Percentiles rank a stretch among this genome's conserved stretches.
Evolutionary conservation across 1,284 basidiomycete genomes (phyloP).

Genomic region (Cutaneotrichosporon sp.): DNA sequence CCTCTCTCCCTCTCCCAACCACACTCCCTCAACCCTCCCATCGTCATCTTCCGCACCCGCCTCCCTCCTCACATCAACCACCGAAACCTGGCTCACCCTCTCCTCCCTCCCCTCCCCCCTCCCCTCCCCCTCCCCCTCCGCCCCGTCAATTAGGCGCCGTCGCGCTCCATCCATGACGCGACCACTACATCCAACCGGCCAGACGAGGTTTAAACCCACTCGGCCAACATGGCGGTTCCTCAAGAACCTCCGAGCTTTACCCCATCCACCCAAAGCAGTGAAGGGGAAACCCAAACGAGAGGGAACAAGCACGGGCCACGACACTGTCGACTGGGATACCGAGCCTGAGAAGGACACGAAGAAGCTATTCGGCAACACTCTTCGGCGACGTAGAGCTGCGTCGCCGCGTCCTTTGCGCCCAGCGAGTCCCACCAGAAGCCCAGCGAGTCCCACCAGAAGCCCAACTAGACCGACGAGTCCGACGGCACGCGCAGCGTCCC

Average conservation of each 20-base stretch:
- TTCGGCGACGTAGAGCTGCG: background rate
- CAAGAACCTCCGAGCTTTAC: background rate
- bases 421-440: background rate
- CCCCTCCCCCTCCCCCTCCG: background rate
- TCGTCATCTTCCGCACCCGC: too few species aligned
- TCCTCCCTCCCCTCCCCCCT: background rate
- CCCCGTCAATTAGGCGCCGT: background rate
- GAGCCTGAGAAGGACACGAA: background rate
- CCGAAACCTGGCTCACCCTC: background rate
- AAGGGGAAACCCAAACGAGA: too few species aligned
- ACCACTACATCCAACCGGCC: slow-evolving; percentile 2
- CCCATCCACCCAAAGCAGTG: too few species aligned
- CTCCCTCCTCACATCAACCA: too few species aligned
- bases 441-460: background rate
- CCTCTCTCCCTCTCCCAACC: too few species aligned
- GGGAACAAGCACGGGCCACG: background rate
- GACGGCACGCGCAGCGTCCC: too few species aligned
- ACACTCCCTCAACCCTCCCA: too few species aligned
- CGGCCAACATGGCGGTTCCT: slow-evolving; percentile 1
- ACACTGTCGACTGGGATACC: background rate
- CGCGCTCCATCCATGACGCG: background rate
- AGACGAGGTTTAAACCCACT: slow-evolving; percentile 5
- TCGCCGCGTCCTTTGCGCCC: too few species aligned
- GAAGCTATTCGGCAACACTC: background rate
- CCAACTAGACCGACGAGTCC: background rate